Evolutionary conservation across 129 eudicot genomes (phyloP).

Genomic region (Cynara cardunculus): DNA sequence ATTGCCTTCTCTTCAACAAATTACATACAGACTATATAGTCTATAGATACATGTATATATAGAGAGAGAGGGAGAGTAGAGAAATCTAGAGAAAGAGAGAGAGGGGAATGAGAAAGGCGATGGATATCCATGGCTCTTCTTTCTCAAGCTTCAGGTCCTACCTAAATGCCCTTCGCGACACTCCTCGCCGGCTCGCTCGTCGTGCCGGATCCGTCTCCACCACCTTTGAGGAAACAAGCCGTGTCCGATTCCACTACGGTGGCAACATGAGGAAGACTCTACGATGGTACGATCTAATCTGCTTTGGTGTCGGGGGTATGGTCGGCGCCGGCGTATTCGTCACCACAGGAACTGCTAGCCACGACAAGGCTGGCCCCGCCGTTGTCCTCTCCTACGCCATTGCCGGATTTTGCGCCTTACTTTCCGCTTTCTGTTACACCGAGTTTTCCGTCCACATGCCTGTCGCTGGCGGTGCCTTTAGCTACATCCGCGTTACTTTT

Average conservation of each 20-base stretch:
- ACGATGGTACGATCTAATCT: constrained; percentile 85
- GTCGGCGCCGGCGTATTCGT: constrained; percentile 98
- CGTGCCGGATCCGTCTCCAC: constrained; percentile 71
- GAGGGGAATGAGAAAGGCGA: constrained; percentile 13
- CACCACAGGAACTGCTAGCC: constrained; percentile 78
- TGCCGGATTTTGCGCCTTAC: constrained; percentile 91
- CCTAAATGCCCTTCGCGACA: constrained; percentile 62
- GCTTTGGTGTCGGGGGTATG: constrained; percentile 96
- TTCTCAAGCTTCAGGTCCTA: constrained; percentile 67
- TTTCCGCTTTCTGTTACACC: constrained; percentile 97
- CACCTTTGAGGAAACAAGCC: constrained; percentile 56
- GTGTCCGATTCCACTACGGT: constrained; percentile 55
- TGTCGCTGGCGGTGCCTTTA: constrained; percentile 98
- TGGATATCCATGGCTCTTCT: constrained; percentile 43
- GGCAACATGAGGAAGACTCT: constrained; percentile 51
- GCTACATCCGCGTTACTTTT: constrained; percentile 90
- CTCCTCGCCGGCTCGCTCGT: constrained; percentile 63
- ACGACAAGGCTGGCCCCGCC: constrained; percentile 68
- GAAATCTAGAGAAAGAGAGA: not conserved
- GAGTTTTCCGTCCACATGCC: constrained; percentile 98
- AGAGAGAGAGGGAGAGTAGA: not conserved
- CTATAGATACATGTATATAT: not conserved
- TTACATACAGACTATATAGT: constrained; percentile 9
- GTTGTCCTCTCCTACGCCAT: constrained; percentile 89
- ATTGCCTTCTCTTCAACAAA: constrained; percentile 10